Conservation (phyloP, 108 stramenopile species). For the Cyclotella distinguenda region DNA sequence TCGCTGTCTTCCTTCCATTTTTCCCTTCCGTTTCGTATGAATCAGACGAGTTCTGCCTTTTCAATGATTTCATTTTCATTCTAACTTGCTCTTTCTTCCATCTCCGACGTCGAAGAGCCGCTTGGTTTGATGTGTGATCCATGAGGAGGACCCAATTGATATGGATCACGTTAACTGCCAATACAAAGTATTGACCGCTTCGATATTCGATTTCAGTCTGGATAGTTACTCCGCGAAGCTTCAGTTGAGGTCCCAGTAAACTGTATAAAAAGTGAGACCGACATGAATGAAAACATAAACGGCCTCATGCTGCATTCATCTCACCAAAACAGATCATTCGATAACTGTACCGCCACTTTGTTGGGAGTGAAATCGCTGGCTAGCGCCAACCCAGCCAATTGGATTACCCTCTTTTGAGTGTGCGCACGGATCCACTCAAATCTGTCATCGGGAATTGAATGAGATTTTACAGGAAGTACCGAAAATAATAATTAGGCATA, state of each 20-base stretch:
- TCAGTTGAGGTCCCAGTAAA: slow-evolving; percentile 59
- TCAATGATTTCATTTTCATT: slow-evolving; percentile 11
- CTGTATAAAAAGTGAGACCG: slow-evolving; percentile 4
- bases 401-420: slow-evolving; percentile 70
- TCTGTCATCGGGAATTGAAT: slow-evolving; percentile 4
- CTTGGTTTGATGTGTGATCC: slow-evolving; percentile 50
- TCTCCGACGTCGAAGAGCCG: slow-evolving; percentile 25
- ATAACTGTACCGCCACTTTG: slow-evolving; percentile 74
- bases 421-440: slow-evolving; percentile 67
- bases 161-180: slow-evolving; percentile 65
- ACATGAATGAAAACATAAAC: neutral
- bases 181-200: slow-evolving; percentile 76
- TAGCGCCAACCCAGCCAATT: slow-evolving; percentile 72
- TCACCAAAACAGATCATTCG: slow-evolving; percentile 76
- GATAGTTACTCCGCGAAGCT: slow-evolving; percentile 69
- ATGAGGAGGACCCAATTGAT: slow-evolving; percentile 73
- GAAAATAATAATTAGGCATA: too few species aligned
- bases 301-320: neutral
- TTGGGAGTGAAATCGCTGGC: slow-evolving; percentile 66
- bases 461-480: too few species aligned
- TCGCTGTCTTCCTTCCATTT: slow-evolving; percentile 5
- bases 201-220: slow-evolving; percentile 83
- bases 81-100: slow-evolving; percentile 28
- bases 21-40: slow-evolving; percentile 4
- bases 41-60: neutral